phyloP scores from a whole-genome alignment of 2,329 filamentous ascomycete genomes.

The Alternaria atra region DNA sequence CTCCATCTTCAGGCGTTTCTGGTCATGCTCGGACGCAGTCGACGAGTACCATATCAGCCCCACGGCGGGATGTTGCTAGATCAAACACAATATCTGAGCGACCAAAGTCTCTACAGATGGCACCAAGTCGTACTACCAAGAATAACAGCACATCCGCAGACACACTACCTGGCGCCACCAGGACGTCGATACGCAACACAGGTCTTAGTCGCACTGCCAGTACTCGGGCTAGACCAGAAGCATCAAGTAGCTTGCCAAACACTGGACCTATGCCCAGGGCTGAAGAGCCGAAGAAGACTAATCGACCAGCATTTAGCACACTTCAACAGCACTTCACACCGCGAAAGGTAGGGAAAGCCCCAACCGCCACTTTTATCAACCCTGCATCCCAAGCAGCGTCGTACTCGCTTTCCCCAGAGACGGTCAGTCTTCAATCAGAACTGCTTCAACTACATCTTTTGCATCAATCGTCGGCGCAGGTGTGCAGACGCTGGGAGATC shows the following conservation, averaged over 20 bases:
- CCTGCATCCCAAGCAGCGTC: constrained; percentile 33
- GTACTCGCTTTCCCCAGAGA: constrained; percentile 40
- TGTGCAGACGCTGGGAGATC: constrained; percentile 41
- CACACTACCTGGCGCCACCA: constrained; percentile 12
- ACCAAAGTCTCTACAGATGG: constrained; percentile 35
- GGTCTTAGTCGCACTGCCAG: constrained; percentile 39
- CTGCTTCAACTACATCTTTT: constrained; percentile 52
- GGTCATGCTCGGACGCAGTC: constrained; percentile 41
- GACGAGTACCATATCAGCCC: constrained; percentile 26
- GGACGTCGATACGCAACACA: constrained; percentile 35
- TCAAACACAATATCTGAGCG: constrained; percentile 28
- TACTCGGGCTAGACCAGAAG: constrained; percentile 30
- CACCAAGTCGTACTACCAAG: constrained; percentile 21
- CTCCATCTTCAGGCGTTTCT: constrained; percentile 17
- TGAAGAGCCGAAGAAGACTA: constrained; percentile 31
- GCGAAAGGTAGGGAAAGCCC: constrained; percentile 47
- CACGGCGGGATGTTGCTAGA: constrained; percentile 25
- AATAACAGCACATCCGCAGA: constrained; percentile 19
- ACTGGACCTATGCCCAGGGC: constrained; percentile 17
- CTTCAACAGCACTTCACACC: constrained; percentile 54
- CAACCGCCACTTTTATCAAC: constrained; percentile 48
- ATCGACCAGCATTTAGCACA: constrained; percentile 49
- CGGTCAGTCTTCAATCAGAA: constrained; percentile 47
- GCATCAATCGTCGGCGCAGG: constrained; percentile 37
- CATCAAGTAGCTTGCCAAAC: constrained; percentile 14